phyloP scores from a whole-genome alignment of 306 rosid genomes.

The Rosa lucieae region DNA sequence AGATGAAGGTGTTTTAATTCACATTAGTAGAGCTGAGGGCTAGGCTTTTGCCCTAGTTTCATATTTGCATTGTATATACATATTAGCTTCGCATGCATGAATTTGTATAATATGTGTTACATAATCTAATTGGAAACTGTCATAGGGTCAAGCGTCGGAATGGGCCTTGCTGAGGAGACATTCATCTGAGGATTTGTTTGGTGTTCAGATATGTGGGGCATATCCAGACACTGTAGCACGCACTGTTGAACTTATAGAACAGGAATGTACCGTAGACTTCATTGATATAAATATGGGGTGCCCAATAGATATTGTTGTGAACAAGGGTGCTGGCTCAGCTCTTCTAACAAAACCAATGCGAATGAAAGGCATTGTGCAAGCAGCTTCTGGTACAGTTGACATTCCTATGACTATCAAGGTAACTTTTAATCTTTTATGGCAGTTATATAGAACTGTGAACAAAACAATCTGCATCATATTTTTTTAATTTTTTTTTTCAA shows the following conservation, averaged over 20 bases:
- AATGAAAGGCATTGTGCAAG: slow-evolving; percentile 70
- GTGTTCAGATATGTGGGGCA: slow-evolving; percentile 93
- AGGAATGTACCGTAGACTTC: slow-evolving; percentile 80
- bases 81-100: not conserved
- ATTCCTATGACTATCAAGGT: slow-evolving; percentile 78
- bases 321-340: slow-evolving; percentile 97
- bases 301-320: slow-evolving; percentile 90
- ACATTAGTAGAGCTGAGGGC: no score
- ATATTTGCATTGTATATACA: not conserved
- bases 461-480: not conserved
- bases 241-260: slow-evolving; percentile 75
- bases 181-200: slow-evolving; percentile 84
- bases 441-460: not conserved
- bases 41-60: no score
- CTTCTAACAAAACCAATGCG: slow-evolving; percentile 90
- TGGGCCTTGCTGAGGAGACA: slow-evolving; percentile 94
- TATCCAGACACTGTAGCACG: slow-evolving; percentile 73
- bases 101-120: slow-evolving; percentile 3
- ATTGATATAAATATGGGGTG: slow-evolving; percentile 97
- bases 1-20: not conserved
- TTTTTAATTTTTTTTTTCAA: not conserved
- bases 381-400: slow-evolving; percentile 67
- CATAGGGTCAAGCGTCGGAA: slow-evolving; percentile 95
- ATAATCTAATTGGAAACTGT: slow-evolving; percentile 13
- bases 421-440: not conserved